Conservation (phyloP, 2,329 filamentous ascomycete genomes). For the Keithomyces neogunnii region DNA sequence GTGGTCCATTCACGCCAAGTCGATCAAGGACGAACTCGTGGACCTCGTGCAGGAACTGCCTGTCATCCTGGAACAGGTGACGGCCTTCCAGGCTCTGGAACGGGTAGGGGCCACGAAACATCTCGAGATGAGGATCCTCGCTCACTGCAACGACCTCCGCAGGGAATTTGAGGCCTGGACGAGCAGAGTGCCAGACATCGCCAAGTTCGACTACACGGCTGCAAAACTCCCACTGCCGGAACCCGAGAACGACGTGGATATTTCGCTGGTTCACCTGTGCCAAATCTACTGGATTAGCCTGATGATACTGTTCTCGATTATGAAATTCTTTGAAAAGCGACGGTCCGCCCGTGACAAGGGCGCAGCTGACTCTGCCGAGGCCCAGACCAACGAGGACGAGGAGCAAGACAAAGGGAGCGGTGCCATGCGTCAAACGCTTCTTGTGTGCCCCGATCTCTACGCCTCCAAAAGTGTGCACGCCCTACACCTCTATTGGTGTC, state of each 20-base stretch:
- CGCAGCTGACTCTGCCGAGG: too few relatives aligned
- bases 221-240: neutral
- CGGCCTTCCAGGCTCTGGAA: neutral
- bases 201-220: neutral
- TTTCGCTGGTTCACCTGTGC: neutral
- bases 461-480: too few relatives aligned
- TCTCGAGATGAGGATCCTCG: neutral
- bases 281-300: neutral
- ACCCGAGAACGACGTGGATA: neutral
- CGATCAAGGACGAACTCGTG: neutral
- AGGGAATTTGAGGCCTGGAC: neutral
- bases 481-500: too few relatives aligned
- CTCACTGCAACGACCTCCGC: neutral
- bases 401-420: too few relatives aligned
- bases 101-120: neutral
- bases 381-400: too few relatives aligned
- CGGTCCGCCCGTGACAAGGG: too few relatives aligned
- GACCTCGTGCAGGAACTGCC: neutral
- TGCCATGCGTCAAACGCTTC: too few relatives aligned
- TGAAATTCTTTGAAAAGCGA: neutral
- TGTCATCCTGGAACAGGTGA: neutral
- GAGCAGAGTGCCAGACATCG: neutral
- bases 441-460: too few relatives aligned
- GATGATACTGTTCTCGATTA: neutral
- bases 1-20: neutral